A percentile compares a stretch with the other conserved stretches of the same genome.
These are phyloP conservation scores for Phytophthora idaei DNA, from an alignment of 352 stramenopile genomes.

Conservation along the genomic window DNA sequence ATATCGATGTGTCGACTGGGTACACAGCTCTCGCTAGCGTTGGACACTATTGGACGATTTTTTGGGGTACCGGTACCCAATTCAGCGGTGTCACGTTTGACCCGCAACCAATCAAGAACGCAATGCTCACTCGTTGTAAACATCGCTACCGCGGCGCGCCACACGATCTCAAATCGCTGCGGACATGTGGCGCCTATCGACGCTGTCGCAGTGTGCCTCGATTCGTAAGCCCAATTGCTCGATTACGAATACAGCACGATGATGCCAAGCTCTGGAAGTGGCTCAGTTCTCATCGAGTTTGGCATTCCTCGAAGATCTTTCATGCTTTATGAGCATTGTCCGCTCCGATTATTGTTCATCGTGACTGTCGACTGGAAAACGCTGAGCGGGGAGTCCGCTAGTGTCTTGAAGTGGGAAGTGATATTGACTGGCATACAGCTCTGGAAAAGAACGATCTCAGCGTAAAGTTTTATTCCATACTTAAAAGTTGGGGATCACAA, in stretches of 20 bases:
- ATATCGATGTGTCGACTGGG: background rate
- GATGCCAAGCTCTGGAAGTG: background rate
- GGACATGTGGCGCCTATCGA: slow-evolving; percentile 30
- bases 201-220: slow-evolving; percentile 21
- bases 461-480: too few relatives aligned
- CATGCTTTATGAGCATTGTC: too few relatives aligned
- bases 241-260: slow-evolving; percentile 20
- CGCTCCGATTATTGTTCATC: too few relatives aligned
- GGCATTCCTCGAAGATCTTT: too few relatives aligned
- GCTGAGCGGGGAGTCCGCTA: too few relatives aligned
- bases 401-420: too few relatives aligned
- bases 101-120: slow-evolving; percentile 15
- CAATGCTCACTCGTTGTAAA: slow-evolving; percentile 16
- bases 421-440: too few relatives aligned
- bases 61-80: slow-evolving; percentile 8
- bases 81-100: background rate
- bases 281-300: too few relatives aligned
- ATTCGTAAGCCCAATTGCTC: slow-evolving; percentile 19
- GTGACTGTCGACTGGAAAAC: too few relatives aligned
- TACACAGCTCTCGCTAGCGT: background rate
- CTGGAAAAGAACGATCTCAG: too few relatives aligned
- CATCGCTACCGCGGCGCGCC: background rate
- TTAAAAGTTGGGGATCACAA: too few relatives aligned
- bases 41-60: slow-evolving; percentile 16
- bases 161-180: slow-evolving; percentile 31